Percentiles rank a stretch among this genome's conserved stretches.
Conservation (phyloP, 805 yeast species). For the Ogataea nakhonphanomensis region DNA sequence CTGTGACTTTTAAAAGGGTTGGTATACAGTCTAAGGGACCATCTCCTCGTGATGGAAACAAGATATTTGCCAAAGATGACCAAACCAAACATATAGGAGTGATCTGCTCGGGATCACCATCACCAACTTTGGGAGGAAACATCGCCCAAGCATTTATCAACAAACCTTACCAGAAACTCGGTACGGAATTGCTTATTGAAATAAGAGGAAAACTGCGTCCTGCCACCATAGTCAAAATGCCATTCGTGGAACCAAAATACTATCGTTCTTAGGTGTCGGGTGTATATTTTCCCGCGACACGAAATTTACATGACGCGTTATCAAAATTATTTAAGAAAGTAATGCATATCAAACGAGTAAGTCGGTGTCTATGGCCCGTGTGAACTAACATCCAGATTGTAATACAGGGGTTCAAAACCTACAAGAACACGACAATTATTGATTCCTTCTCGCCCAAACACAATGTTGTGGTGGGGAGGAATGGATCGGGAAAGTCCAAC, state of each 20-base stretch:
- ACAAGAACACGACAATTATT: constrained; percentile 75
- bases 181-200: constrained; percentile 67
- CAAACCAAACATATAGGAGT: constrained; percentile 50
- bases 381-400: constrained; percentile 42
- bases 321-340: not conserved
- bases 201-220: constrained; percentile 81
- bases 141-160: constrained; percentile 89
- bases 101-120: constrained; percentile 57
- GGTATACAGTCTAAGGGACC: constrained; percentile 82
- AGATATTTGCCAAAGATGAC: constrained; percentile 55
- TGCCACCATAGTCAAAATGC: constrained; percentile 76
- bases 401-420: constrained; percentile 92
- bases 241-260: constrained; percentile 75
- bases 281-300: not conserved
- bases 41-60: constrained; percentile 82
- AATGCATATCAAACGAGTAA: constrained; percentile 30
- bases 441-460: constrained; percentile 75
- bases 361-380: constrained; percentile 7
- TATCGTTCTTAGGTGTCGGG: constrained; percentile 36
- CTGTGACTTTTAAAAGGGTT: constrained; percentile 59
- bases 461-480: constrained; percentile 86
- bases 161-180: constrained; percentile 67
- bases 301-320: constrained; percentile 7
- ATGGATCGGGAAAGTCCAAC: constrained; percentile 96
- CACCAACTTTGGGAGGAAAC: constrained; percentile 65